Conservation (phyloP, 176 grass and related monocot genomes). For the Pharus latifolius region DNA sequence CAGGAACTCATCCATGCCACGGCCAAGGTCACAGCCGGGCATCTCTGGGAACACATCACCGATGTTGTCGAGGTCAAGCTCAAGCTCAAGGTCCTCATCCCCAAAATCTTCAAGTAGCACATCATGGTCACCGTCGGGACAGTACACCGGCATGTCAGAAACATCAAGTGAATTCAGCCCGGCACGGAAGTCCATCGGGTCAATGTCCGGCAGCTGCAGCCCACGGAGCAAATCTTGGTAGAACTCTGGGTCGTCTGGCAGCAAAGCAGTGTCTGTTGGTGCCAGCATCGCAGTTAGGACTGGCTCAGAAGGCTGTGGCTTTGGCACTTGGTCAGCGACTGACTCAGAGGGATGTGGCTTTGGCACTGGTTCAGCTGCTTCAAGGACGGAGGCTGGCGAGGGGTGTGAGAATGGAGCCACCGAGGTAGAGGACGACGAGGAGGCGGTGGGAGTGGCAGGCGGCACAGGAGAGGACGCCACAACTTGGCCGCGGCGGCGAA, state of each 20-base stretch:
- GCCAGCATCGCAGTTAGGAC: neutral
- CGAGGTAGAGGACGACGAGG: slow-evolving; percentile 24
- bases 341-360: too few relatives aligned
- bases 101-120: slow-evolving; percentile 11
- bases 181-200: slow-evolving; percentile 36
- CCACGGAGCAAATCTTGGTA: slow-evolving; percentile 23
- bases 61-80: slow-evolving; percentile 24
- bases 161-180: slow-evolving; percentile 26
- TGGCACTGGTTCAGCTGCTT: neutral
- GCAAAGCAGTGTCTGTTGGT: neutral
- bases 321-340: neutral
- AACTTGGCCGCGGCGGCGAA: slow-evolving; percentile 14
- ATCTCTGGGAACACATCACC: slow-evolving; percentile 24
- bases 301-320: neutral
- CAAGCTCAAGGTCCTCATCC: slow-evolving; percentile 24
- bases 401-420: slow-evolving; percentile 22
- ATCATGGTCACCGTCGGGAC: slow-evolving; percentile 26
- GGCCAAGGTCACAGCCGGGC: slow-evolving; percentile 13
- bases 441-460: neutral
- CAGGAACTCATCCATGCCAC: slow-evolving; percentile 34
- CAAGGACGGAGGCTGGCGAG: slow-evolving; percentile 47
- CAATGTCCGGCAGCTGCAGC: slow-evolving; percentile 24
- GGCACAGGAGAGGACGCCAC: neutral
- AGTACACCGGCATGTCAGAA: neutral
- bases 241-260: slow-evolving; percentile 31